Conservation (phyloP, 2,329 filamentous ascomycete genomes). For the Fusarium chaquense region DNA sequence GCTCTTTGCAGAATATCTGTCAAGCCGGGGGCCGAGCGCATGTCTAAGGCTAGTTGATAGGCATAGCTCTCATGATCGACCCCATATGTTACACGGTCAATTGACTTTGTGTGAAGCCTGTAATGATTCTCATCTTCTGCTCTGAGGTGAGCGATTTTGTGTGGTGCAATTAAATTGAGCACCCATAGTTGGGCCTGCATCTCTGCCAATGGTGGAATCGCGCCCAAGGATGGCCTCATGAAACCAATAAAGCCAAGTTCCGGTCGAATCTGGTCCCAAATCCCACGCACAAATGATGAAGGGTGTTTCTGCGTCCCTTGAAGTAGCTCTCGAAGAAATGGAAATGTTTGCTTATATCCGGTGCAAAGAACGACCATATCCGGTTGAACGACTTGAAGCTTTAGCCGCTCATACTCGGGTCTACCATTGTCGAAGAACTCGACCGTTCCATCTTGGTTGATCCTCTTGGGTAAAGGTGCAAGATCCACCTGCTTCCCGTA, state of each 20-base stretch:
- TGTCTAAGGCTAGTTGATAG: background rate
- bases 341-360: background rate
- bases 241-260: background rate
- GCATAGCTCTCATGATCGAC: background rate
- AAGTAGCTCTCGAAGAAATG: background rate
- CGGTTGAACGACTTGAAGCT: background rate
- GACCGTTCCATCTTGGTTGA: background rate
- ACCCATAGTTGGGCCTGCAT: background rate
- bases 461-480: background rate
- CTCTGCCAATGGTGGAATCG: background rate
- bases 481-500: background rate
- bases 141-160: background rate
- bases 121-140: background rate
- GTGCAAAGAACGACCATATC: slow-evolving; percentile 1
- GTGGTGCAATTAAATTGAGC: background rate
- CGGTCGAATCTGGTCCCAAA: background rate
- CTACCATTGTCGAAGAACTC: background rate
- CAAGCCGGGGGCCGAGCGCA: background rate
- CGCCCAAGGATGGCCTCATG: background rate
- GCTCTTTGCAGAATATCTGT: background rate
- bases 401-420: background rate
- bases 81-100: background rate
- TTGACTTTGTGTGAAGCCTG: background rate
- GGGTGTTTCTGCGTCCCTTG: background rate
- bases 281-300: background rate